A percentile compares a stretch with the other conserved stretches of the same genome.
Evolutionary conservation across 2,329 filamentous ascomycete species (phyloP).

Genomic region (Cladosporium velox): DNA sequence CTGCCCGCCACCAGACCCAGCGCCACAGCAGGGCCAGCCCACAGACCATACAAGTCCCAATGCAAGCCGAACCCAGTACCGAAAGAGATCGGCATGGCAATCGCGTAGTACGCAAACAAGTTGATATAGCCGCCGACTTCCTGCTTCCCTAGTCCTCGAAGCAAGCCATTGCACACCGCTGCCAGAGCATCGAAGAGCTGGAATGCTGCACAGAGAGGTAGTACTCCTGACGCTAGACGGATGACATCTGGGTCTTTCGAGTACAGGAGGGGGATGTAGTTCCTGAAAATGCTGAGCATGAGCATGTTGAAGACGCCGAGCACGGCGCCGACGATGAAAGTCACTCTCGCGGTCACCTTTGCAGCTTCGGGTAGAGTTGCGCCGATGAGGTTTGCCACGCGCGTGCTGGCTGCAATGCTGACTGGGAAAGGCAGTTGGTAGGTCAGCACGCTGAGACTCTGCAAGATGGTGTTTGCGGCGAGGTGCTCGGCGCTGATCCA

Average conservation of each 20-base stretch:
- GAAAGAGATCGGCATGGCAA: conserved; percentile 84
- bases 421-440: conserved; percentile 94
- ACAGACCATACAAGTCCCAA: conserved; percentile 79
- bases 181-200: conserved; percentile 85
- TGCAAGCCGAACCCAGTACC: conserved; percentile 72
- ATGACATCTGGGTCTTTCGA: conserved; percentile 68
- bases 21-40: conserved; percentile 66
- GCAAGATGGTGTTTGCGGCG: conserved; percentile 83
- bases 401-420: conserved; percentile 82
- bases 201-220: conserved; percentile 83
- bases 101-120: conserved; percentile 78
- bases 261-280: conserved; percentile 74
- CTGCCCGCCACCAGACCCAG: conserved; percentile 60
- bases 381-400: conserved; percentile 89
- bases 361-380: conserved; percentile 80
- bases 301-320: conserved; percentile 80
- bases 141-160: conserved; percentile 85
- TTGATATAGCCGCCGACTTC: conserved; percentile 89
- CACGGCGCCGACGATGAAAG: conserved; percentile 64
- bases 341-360: conserved; percentile 76
- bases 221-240: conserved; percentile 63
- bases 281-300: conserved; percentile 67
- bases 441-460: conserved; percentile 74
- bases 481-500: conserved; percentile 78
- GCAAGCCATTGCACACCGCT: conserved; percentile 77